These are phyloP conservation scores for Avicennia marina DNA, from an alignment of 257 asterid genomes.

Conservation along the genomic window DNA sequence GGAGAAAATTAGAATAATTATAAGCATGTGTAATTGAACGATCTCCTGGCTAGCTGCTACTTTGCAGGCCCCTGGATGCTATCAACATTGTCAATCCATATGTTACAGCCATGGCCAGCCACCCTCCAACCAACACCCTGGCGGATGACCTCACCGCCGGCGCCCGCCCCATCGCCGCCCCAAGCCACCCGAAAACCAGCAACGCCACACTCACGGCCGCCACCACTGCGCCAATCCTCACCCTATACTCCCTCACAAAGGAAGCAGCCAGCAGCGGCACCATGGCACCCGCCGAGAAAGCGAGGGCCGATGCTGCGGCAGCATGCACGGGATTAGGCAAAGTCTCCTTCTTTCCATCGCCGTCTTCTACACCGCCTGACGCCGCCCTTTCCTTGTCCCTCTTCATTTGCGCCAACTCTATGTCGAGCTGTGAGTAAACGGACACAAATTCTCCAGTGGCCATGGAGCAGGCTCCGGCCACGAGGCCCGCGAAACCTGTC, in stretches of 20 bases:
- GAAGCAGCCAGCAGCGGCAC: conserved; percentile 82
- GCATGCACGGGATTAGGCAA: conserved; percentile 75
- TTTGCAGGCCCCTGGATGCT: conserved; percentile 51
- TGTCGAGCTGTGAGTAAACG: too few species aligned
- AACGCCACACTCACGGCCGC: conserved; percentile 60
- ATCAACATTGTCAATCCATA: conserved; percentile 76
- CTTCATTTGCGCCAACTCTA: conserved; percentile 56
- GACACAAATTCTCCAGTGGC: conserved; percentile 90
- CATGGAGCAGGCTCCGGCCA: conserved; percentile 88
- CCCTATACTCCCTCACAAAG: conserved; percentile 50
- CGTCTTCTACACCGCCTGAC: conserved; percentile 5
- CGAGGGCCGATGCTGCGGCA: conserved; percentile 75
- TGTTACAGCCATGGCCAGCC: conserved; percentile 83
- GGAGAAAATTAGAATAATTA: too few species aligned
- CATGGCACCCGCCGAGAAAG: conserved; percentile 68
- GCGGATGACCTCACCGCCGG: conserved; percentile 43
- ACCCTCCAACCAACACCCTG: conserved; percentile 83
- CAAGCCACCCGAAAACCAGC: conserved; percentile 66
- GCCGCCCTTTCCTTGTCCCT: conserved; percentile 31
- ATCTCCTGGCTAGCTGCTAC: too few species aligned
- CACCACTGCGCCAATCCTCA: conserved; percentile 51
- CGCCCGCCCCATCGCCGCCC: conserved; percentile 62
- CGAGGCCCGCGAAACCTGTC: conserved; percentile 74
- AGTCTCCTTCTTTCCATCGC: conserved; percentile 15
- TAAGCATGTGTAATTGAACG: too few species aligned